Evolutionary conservation across 2,329 filamentous ascomycete genomes (phyloP).

Genomic region (Cladosporium halotolerans): DNA sequence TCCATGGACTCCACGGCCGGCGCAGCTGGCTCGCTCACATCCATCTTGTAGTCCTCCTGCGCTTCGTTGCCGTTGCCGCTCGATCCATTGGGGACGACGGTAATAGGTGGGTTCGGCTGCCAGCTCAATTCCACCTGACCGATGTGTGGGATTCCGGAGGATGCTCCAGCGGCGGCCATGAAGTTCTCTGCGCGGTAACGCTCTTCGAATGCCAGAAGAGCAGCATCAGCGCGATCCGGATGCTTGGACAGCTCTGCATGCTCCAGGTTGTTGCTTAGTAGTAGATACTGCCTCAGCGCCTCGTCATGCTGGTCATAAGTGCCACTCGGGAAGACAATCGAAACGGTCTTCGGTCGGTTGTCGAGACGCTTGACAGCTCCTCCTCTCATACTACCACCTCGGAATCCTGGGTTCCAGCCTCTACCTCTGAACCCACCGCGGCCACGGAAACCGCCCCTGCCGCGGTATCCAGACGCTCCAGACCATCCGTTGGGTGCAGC

Average conservation of each 20-base stretch:
- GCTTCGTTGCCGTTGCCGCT: not conserved
- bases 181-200: slow-evolving; percentile 58
- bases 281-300: slow-evolving; percentile 62
- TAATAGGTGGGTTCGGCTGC: slow-evolving; percentile 28
- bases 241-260: slow-evolving; percentile 34
- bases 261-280: slow-evolving; percentile 38
- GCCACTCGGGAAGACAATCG: slow-evolving; percentile 47
- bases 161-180: slow-evolving; percentile 20
- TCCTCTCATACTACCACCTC: slow-evolving; percentile 43
- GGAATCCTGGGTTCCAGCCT: slow-evolving; percentile 38
- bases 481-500: slow-evolving; percentile 25
- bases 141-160: slow-evolving; percentile 50
- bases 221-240: slow-evolving; percentile 32
- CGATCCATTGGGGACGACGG: not conserved
- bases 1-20: slow-evolving; percentile 6
- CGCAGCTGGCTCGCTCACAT: slow-evolving; percentile 10
- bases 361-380: slow-evolving; percentile 61
- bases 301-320: slow-evolving; percentile 64
- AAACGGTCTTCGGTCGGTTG: slow-evolving; percentile 65
- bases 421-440: slow-evolving; percentile 31
- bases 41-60: slow-evolving; percentile 10
- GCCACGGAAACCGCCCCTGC: slow-evolving; percentile 22
- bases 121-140: slow-evolving; percentile 62
- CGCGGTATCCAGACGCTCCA: slow-evolving; percentile 13
- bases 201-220: slow-evolving; percentile 39